Percentiles rank a stretch among this genome's conserved stretches.
Conservation (phyloP, 2,329 filamentous ascomycete species). For the Talaromyces verruculosus region DNA sequence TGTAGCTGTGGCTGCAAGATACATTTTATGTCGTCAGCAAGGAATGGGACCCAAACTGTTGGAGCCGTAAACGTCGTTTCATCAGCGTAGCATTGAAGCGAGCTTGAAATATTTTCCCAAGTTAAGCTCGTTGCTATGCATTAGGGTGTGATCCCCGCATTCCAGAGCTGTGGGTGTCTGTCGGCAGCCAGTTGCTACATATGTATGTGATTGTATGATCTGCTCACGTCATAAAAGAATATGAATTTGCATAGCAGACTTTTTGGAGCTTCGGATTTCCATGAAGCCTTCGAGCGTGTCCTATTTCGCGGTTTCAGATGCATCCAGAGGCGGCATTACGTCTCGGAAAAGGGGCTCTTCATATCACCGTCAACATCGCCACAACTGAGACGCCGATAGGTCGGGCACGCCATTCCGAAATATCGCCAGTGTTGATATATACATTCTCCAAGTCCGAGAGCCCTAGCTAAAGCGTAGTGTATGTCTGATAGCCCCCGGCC, state of each 20-base stretch:
- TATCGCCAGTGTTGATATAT: not conserved
- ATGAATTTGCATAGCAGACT: not conserved
- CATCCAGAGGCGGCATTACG: not conserved
- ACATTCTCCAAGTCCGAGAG: not conserved
- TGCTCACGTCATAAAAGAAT: not conserved
- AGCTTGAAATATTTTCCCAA: slow-evolving; percentile 7
- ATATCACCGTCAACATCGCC: not conserved
- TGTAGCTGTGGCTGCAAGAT: slow-evolving; percentile 16
- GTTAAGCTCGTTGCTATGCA: slow-evolving; percentile 22
- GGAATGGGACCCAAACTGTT: slow-evolving; percentile 18
- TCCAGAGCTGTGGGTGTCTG: slow-evolving; percentile 20
- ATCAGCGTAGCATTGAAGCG: slow-evolving; percentile 18
- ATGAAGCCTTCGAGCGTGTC: not conserved
- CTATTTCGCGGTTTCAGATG: too few relatives aligned
- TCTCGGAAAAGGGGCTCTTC: not conserved
- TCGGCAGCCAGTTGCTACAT: slow-evolving; percentile 5
- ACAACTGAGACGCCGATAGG: not conserved
- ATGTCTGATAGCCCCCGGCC: not conserved
- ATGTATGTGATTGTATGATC: not conserved
- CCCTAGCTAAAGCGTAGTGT: not conserved
- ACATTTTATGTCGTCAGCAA: slow-evolving; percentile 17
- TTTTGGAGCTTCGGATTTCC: not conserved
- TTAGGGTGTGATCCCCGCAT: slow-evolving; percentile 22
- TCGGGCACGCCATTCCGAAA: not conserved
- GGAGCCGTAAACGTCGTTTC: slow-evolving; percentile 1